Evolutionary conservation across 306 rosid species (phyloP), one percentile per base, ranked within the genome.

Genomic region (Astragalus membranaceus): DNA sequence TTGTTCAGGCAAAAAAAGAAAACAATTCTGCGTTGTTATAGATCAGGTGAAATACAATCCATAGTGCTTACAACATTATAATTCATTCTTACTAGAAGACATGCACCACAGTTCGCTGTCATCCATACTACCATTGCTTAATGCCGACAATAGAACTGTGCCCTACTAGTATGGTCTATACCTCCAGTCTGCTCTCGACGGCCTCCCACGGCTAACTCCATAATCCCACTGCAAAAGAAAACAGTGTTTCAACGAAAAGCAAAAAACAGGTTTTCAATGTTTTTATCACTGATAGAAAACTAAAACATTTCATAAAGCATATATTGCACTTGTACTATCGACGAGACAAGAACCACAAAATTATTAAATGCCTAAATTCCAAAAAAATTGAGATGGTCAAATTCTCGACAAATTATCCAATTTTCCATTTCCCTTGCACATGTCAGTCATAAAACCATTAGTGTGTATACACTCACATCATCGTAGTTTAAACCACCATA

Each of bases 181-280:
- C 90, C 99, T 87, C 96, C 95, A 91, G 77, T 95, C 97, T 52
- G 89, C 78, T 82, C 96, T 95, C 41, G 99, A 82, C 14, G 96
- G 96, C 75, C 97, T 86, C 74, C 77, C 92, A 61, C 88, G 37
- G 56, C 87, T 70, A 9, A 91, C 72, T 82, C 99, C 97, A 70
- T 95, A 95, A 53, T 95, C 96, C 97, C 97, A 91, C 97, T 95
- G 88, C 87, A 73, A 69, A 79, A 8, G 62, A 68, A 36, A 44
- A 48, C 14, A 49, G 15, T 30, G 12, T 32, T 54, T 30, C 51
- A 36, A 17, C 74, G 65, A 53, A 52, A 7, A 55, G 62, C 29
- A 17, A 37, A 65, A 51, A 13, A 36, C 13, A 63, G 7, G 42
- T 1, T 7, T 46, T 54, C 69, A 58, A n/a, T 8, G 33, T 33